phyloP scores from a whole-genome alignment of 345 rosid species.

The Microthlaspi erraticum region DNA sequence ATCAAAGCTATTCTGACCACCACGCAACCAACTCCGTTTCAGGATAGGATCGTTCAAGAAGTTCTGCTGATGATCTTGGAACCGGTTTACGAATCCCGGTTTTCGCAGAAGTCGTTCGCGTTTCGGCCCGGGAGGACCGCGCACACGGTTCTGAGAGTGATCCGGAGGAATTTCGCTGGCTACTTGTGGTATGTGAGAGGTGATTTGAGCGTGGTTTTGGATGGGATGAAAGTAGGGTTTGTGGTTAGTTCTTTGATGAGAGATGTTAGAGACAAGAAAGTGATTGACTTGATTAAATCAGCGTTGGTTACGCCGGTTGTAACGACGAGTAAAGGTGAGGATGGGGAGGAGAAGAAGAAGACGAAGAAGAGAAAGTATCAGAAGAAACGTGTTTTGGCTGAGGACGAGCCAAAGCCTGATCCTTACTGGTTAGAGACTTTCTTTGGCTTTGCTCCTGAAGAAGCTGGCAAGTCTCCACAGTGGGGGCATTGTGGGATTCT shows the following conservation, averaged over 20 bases:
- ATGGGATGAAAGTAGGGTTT: constrained; percentile 89
- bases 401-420: constrained; percentile 98
- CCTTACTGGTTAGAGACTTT: constrained; percentile 97
- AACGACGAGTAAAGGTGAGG: constrained; percentile 61
- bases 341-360: constrained; percentile 70
- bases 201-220: constrained; percentile 88
- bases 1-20: constrained; percentile 86
- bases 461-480: constrained; percentile 82
- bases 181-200: constrained; percentile 92
- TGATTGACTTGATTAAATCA: constrained; percentile 78
- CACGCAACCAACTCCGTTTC: constrained; percentile 87
- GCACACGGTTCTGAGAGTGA: constrained; percentile 84
- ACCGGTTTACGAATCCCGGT: constrained; percentile 83
- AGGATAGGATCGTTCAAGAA: constrained; percentile 95
- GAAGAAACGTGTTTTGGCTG: constrained; percentile 92
- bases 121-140: constrained; percentile 94
- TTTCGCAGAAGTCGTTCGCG: constrained; percentile 85
- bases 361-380: constrained; percentile 90
- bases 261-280: constrained; percentile 95
- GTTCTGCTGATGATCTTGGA: constrained; percentile 85
- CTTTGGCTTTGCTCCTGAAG: constrained; percentile 97
- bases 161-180: constrained; percentile 88
- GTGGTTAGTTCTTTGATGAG: constrained; percentile 88
- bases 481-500: constrained; percentile 99
- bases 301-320: constrained; percentile 87